Conservation (phyloP, 2,329 filamentous ascomycete species). For the Septoria linicola region DNA sequence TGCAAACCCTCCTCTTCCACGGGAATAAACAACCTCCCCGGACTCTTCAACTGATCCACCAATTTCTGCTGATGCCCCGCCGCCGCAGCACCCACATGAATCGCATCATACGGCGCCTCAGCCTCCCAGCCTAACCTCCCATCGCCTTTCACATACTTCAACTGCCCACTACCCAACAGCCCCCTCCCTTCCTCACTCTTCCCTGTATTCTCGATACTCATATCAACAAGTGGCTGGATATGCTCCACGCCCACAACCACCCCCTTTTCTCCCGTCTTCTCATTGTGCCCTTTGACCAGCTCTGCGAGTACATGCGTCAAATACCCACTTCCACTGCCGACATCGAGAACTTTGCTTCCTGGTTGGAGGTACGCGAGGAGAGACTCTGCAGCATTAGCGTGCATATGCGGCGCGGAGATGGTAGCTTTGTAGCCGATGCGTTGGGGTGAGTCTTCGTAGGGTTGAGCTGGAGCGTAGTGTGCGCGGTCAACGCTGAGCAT, state of each 20-base stretch:
- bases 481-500: slow-evolving; percentile 84
- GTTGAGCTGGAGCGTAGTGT: slow-evolving; percentile 69
- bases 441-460: slow-evolving; percentile 75
- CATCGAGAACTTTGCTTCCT: slow-evolving; percentile 50
- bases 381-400: slow-evolving; percentile 63
- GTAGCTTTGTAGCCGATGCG: slow-evolving; percentile 66
- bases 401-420: slow-evolving; percentile 73
- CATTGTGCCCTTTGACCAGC: slow-evolving; percentile 53
- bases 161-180: slow-evolving; percentile 62
- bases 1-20: slow-evolving; percentile 62
- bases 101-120: slow-evolving; percentile 74
- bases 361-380: slow-evolving; percentile 59
- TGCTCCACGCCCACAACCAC: slow-evolving; percentile 52
- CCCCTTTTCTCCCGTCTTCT: slow-evolving; percentile 37
- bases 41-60: slow-evolving; percentile 72
- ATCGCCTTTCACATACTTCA: slow-evolving; percentile 74
- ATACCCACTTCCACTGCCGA: slow-evolving; percentile 61
- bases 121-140: slow-evolving; percentile 48
- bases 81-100: slow-evolving; percentile 91
- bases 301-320: slow-evolving; percentile 85
- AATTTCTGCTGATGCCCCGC: slow-evolving; percentile 68
- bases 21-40: slow-evolving; percentile 79
- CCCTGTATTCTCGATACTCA: slow-evolving; percentile 44
- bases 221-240: slow-evolving; percentile 47
- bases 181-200: slow-evolving; percentile 49